Evolutionary conservation across 352 stramenopile genomes (phyloP).

Genomic region (Elongisporangium undulatum): DNA sequence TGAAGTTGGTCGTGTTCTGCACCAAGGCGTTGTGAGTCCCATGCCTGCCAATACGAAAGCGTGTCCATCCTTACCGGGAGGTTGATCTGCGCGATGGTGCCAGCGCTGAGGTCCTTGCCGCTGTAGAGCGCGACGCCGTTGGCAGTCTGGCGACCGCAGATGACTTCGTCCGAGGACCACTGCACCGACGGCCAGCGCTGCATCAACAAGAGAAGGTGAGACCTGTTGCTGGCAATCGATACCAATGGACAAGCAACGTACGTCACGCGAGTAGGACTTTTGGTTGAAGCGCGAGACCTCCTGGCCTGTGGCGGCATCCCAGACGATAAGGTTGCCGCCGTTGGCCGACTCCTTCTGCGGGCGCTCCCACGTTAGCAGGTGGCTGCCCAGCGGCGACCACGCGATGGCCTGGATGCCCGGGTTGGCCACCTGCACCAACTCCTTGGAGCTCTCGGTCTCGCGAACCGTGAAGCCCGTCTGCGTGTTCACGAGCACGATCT

Average conservation of each 20-base stretch:
- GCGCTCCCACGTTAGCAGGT: constrained; percentile 87
- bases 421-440: constrained; percentile 61
- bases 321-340: constrained; percentile 81
- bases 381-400: constrained; percentile 79
- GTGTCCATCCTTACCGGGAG: constrained; percentile 40
- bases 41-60: constrained; percentile 4
- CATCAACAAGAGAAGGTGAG: not conserved
- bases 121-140: constrained; percentile 82
- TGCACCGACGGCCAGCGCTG: constrained; percentile 89
- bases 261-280: constrained; percentile 79
- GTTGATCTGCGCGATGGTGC: constrained; percentile 65
- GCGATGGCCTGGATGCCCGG: constrained; percentile 69
- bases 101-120: constrained; percentile 47
- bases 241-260: constrained; percentile 19
- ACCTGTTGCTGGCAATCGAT: not conserved
- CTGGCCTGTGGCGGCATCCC: constrained; percentile 52
- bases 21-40: constrained; percentile 3
- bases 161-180: constrained; percentile 88
- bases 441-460: constrained; percentile 57
- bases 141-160: constrained; percentile 69
- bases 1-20: constrained; percentile 80
- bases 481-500: constrained; percentile 59
- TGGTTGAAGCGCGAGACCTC: constrained; percentile 78
- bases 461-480: constrained; percentile 63
- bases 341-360: constrained; percentile 61